Percentiles rank a stretch among this genome's conserved stretches.
Evolutionary conservation across 495 filamentous ascomycete species (phyloP).

Genomic region (Lineolata rhizophorae): DNA sequence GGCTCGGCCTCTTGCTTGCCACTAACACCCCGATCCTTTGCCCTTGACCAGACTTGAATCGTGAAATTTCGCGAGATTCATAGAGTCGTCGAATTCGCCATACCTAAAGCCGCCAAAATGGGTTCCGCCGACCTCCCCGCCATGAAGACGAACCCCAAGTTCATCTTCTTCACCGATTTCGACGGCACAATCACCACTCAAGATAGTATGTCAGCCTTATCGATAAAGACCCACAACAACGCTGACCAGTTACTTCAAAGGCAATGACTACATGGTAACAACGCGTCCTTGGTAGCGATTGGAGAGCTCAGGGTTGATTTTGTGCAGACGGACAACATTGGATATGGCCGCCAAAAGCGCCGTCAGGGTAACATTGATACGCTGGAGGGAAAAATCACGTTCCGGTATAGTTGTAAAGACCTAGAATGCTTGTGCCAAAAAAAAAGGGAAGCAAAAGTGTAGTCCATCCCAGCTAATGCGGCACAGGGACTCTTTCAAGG

Average conservation of each 20-base stretch:
- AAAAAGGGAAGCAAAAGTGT: no score
- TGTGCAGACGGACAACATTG: slow-evolving; percentile 68
- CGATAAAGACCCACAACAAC: not conserved
- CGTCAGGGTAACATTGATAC: slow-evolving; percentile 45
- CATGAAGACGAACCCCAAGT: slow-evolving; percentile 23
- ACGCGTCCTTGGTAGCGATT: no score
- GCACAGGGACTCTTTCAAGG: slow-evolving; percentile 56
- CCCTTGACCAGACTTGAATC: no score
- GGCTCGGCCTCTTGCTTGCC: no score
- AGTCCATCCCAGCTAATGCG: no score
- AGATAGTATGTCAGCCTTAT: slow-evolving; percentile 48
- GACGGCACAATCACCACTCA: slow-evolving; percentile 84
- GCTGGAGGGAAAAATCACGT: slow-evolving; percentile 39
- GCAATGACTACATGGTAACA: slow-evolving; percentile 82
- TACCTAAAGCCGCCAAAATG: not conserved
- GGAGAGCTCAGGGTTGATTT: no score
- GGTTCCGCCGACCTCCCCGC: slow-evolving; percentile 6
- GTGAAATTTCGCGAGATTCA: no score
- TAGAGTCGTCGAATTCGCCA: not conserved
- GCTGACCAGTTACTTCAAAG: slow-evolving; percentile 14
- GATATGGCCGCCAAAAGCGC: slow-evolving; percentile 48
- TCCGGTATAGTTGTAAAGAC: slow-evolving; percentile 41
- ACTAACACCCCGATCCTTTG: no score
- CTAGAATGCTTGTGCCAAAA: slow-evolving; percentile 1
- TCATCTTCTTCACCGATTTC: slow-evolving; percentile 96